Evolutionary conservation across 2,329 filamentous ascomycete genomes (phyloP).

Genomic region (Xylaria sp.): DNA sequence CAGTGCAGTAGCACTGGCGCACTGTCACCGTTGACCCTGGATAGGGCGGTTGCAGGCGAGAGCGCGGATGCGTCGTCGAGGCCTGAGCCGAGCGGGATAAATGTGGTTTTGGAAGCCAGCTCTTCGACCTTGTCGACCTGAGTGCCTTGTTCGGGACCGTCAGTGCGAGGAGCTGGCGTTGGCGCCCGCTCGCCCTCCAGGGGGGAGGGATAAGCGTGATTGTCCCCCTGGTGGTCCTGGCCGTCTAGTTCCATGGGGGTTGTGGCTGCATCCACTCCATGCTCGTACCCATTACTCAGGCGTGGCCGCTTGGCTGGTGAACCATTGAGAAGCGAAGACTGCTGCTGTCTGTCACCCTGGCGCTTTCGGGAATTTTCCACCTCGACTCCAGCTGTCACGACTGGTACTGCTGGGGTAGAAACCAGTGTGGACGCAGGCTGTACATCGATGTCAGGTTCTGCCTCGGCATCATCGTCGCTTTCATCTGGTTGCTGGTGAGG

Average conservation of each 20-base stretch:
- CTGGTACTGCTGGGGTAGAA: slow-evolving; percentile 29
- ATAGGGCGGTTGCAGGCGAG: slow-evolving; percentile 44
- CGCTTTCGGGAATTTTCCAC: slow-evolving; percentile 58
- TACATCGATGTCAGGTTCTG: slow-evolving; percentile 34
- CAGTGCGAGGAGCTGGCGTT: slow-evolving; percentile 60
- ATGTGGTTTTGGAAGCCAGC: slow-evolving; percentile 63
- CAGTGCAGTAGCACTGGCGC: slow-evolving; percentile 69
- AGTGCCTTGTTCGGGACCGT: slow-evolving; percentile 67
- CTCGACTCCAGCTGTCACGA: slow-evolving; percentile 42
- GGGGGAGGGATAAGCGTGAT: slow-evolving; percentile 69
- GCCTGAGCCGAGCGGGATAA: slow-evolving; percentile 57
- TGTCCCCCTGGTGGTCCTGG: slow-evolving; percentile 48
- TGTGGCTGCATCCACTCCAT: slow-evolving; percentile 56
- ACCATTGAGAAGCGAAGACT: slow-evolving; percentile 56
- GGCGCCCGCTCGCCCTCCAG: slow-evolving; percentile 62
- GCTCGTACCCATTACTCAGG: slow-evolving; percentile 67
- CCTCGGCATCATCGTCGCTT: slow-evolving; percentile 40
- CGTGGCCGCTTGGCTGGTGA: slow-evolving; percentile 64
- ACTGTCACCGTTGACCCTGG: slow-evolving; percentile 49
- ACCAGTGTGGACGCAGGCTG: slow-evolving; percentile 46
- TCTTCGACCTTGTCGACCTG: slow-evolving; percentile 69
- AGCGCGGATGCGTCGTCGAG: slow-evolving; percentile 40
- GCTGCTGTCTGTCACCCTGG: slow-evolving; percentile 50
- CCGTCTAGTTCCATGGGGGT: slow-evolving; percentile 67
- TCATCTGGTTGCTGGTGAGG: slow-evolving; percentile 43